Evolutionary conservation across 73 alveolate genomes (phyloP).

Genomic region (Paramecium caudatum): DNA sequence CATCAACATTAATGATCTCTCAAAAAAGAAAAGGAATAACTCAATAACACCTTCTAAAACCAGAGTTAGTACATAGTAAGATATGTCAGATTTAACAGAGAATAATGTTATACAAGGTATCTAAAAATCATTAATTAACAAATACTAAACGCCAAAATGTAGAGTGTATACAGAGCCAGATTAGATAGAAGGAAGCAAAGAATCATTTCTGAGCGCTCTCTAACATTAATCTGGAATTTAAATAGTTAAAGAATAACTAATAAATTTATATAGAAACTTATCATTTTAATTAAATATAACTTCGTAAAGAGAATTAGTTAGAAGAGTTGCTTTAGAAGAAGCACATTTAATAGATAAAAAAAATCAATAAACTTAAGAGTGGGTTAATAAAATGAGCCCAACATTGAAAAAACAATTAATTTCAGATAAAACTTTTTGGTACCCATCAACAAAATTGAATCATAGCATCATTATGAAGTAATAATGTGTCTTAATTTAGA

Average conservation of each 20-base stretch:
- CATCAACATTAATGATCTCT: background rate
- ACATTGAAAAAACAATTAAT: background rate
- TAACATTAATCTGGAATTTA: slow-evolving; percentile 4
- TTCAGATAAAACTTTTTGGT: slow-evolving; percentile 37
- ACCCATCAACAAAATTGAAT: slow-evolving; percentile 27
- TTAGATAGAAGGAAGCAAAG: background rate
- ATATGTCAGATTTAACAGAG: background rate
- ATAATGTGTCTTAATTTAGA: background rate
- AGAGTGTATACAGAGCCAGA: slow-evolving; percentile 44
- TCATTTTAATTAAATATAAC: slow-evolving; percentile 24
- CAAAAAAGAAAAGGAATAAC: slow-evolving; percentile 22
- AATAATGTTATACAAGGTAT: slow-evolving; percentile 10
- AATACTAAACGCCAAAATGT: slow-evolving; percentile 26
- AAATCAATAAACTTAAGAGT: slow-evolving; percentile 13
- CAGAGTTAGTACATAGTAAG: background rate
- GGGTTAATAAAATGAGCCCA: slow-evolving; percentile 32
- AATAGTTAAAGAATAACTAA: background rate
- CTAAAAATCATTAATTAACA: slow-evolving; percentile 8
- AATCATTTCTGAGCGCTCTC: background rate
- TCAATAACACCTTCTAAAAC: slow-evolving; percentile 8
- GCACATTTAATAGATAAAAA: slow-evolving; percentile 15
- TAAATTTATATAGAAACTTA: background rate
- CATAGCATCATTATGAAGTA: slow-evolving; percentile 1
- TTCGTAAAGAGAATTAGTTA: slow-evolving; percentile 13
- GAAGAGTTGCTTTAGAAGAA: background rate